phyloP scores from a whole-genome alignment of 2,329 filamentous ascomycete species.

The Penicillium sp. region DNA sequence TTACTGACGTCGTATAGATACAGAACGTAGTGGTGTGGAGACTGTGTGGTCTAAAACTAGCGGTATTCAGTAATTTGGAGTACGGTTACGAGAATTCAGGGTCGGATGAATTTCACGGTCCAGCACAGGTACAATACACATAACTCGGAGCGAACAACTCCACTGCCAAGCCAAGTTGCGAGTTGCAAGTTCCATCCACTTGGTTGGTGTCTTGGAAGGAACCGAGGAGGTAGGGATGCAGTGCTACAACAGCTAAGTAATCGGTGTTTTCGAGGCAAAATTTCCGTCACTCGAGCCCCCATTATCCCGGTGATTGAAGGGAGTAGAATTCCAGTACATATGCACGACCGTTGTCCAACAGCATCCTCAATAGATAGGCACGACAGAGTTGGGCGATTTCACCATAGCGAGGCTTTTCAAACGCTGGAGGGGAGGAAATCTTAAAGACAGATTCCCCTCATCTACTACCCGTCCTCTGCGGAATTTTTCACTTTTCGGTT shows the following conservation, averaged over 20 bases:
- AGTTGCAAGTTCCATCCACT: background rate
- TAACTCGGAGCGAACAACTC: background rate
- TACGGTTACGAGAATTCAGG: background rate
- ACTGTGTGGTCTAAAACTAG: constrained; percentile 11
- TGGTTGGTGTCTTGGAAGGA: constrained; percentile 1
- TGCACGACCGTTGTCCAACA: background rate
- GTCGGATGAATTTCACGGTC: background rate
- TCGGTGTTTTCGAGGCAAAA: background rate
- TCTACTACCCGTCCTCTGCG: background rate
- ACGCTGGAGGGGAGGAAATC: background rate
- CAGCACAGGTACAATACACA: background rate
- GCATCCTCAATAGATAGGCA: background rate
- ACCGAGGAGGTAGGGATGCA: background rate
- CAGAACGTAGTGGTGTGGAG: constrained; percentile 11
- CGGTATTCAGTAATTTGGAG: background rate
- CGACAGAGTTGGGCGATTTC: background rate
- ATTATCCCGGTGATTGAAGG: background rate
- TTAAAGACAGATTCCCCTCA: background rate
- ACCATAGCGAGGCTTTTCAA: background rate
- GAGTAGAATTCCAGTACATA: background rate
- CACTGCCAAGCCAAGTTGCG: background rate
- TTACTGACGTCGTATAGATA: constrained; percentile 2
- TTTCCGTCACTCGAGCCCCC: background rate
- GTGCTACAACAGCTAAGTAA: background rate
- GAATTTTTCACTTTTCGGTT: background rate